Evolutionary conservation across 1,139 yeast genomes (phyloP), one percentile per base, ranked within the genome.

Genomic region (Kluyveromyces marxianus): DNA sequence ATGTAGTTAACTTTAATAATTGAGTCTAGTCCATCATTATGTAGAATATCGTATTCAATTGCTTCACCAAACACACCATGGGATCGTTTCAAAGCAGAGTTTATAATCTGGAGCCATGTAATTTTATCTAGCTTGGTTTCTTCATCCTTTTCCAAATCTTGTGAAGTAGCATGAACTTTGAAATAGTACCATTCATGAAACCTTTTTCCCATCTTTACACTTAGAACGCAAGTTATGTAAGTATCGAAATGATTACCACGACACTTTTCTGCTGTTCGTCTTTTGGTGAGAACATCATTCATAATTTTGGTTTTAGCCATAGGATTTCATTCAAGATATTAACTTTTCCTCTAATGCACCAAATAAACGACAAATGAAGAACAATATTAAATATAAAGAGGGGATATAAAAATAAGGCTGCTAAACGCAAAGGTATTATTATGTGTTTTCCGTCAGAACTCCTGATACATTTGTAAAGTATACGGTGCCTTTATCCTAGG

Each of bases 51-150:
- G 4, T 59, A 55, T 28, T 67, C 69, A 2, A 67, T 57, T 1
- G 68, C 65, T 33, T 61, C 64, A 0, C 74, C 74, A 52, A 69
- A 67, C 3, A 67, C 37, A 1, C 74, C 74, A 48, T 68, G 69
- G 3, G 66, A 57, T 25, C 62, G 57, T 34, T 52, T 59, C 25
- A 69, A 48, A 0, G 72, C 67, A 35, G 54, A 54, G 26, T 54
- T 55, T 4, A 68, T 48, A 55, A 65, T 58, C 33, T 65, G 63
- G 33, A 56, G 63, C 74, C 73, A 69, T 2, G 71, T 63, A 36
- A 66, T 59, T 14, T 54, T 50, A 48, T 68, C 71, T 3, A 67
- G 46, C 24, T 42, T 47, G 2, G 50, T 29, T 25, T 58, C 57
- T 4, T 50, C 25, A 27, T 59, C 60, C 4, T 46, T 36, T 3